Evolutionary conservation across 2,329 filamentous ascomycete genomes (phyloP).

Genomic region (Pezicula neosporulosa): DNA sequence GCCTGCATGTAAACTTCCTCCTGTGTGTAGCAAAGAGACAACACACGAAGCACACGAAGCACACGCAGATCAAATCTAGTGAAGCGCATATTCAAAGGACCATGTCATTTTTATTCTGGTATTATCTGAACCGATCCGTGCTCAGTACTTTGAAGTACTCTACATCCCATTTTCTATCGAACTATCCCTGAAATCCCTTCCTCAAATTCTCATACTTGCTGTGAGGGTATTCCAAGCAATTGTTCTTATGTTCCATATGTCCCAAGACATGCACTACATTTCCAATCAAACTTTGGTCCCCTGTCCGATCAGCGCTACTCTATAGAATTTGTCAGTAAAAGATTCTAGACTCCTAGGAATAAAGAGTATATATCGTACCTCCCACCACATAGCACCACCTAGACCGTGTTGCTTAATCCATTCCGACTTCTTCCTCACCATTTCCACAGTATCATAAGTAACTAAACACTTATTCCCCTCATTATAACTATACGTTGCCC

Average conservation of each 20-base stretch:
- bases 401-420: constrained; percentile 66
- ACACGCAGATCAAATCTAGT: no score
- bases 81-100: no score
- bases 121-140: no score
- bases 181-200: constrained; percentile 53
- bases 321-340: constrained; percentile 31
- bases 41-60: no score
- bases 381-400: constrained; percentile 96
- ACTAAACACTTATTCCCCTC: constrained; percentile 61
- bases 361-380: constrained; percentile 30
- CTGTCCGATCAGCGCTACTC: constrained; percentile 70
- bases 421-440: constrained; percentile 66
- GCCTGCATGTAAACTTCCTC: no score
- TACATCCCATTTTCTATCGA: constrained; percentile 28
- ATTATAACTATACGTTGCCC: constrained; percentile 79
- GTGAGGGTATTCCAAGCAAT: constrained; percentile 60
- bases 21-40: no score
- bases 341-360: background rate
- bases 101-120: no score
- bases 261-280: constrained; percentile 57
- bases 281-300: constrained; percentile 64
- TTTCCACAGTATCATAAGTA: constrained; percentile 70
- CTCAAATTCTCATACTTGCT: constrained; percentile 70
- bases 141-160: no score
- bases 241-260: constrained; percentile 50